Percentiles rank a stretch among this genome's conserved stretches.
Conservation (phyloP, 768 basidiomycete species). For the Boletales sp. region DNA sequence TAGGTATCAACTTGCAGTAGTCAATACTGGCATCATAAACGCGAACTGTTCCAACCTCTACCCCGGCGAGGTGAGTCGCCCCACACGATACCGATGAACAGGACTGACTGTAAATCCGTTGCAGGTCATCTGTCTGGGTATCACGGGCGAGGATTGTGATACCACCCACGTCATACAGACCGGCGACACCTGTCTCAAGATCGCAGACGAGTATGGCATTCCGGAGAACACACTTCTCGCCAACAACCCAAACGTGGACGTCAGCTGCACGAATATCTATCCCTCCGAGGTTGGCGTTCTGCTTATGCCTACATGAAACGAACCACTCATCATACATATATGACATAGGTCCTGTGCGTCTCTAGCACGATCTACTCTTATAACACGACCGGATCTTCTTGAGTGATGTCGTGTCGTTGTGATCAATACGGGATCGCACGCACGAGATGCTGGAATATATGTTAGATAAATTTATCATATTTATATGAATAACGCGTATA, state of each 20-base stretch:
- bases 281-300: slow-evolving; percentile 46
- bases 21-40: slow-evolving; percentile 48
- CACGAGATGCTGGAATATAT: too few relatives aligned
- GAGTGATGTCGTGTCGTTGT: too few relatives aligned
- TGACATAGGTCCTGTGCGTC: slow-evolving; percentile 25
- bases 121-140: slow-evolving; percentile 49
- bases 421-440: too few relatives aligned
- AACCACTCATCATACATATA: background rate
- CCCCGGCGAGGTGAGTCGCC: slow-evolving; percentile 40
- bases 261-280: slow-evolving; percentile 52
- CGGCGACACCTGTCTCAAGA: slow-evolving; percentile 49
- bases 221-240: slow-evolving; percentile 42
- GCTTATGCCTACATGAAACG: background rate
- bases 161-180: slow-evolving; percentile 43
- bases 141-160: slow-evolving; percentile 52
- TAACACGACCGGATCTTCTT: too few relatives aligned
- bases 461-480: too few relatives aligned
- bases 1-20: slow-evolving; percentile 57
- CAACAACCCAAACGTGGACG: slow-evolving; percentile 66
- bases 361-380: slow-evolving; percentile 20
- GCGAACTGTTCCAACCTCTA: slow-evolving; percentile 53
- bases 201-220: slow-evolving; percentile 42
- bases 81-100: too few relatives aligned
- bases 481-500: too few relatives aligned
- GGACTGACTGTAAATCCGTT: background rate